phyloP scores from a whole-genome alignment of 208 protist species.

The Phytomonas sp. region DNA sequence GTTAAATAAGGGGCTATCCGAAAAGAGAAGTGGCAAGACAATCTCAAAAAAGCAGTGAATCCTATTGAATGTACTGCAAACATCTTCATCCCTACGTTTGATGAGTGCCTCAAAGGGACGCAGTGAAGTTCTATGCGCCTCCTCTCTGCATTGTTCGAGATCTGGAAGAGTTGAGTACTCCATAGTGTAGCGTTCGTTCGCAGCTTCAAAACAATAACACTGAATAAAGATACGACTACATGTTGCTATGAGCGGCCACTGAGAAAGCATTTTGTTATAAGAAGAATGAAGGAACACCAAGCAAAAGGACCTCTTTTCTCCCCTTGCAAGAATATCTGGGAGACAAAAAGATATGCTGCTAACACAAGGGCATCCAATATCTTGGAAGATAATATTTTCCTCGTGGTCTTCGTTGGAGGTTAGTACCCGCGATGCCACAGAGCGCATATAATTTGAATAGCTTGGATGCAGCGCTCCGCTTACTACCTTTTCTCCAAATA shows the following conservation, averaged over 20 bases:
- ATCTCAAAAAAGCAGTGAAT: conserved; percentile 22
- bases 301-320: conserved; percentile 71
- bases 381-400: conserved; percentile 58
- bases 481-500: conserved; percentile 28
- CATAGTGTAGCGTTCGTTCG: conserved; percentile 27
- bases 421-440: conserved; percentile 48
- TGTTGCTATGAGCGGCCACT: conserved; percentile 19
- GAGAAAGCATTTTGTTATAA: conserved; percentile 37
- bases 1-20: not conserved
- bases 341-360: conserved; percentile 67
- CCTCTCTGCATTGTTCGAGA: conserved; percentile 49
- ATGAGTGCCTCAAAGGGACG: conserved; percentile 45
- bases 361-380: conserved; percentile 42
- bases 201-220: conserved; percentile 3
- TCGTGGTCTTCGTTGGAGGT: conserved; percentile 53
- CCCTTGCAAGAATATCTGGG: conserved; percentile 71
- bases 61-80: not conserved
- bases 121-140: conserved; percentile 43
- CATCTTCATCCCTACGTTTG: not conserved
- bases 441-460: conserved; percentile 37
- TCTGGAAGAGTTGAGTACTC: conserved; percentile 55
- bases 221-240: conserved; percentile 7
- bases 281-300: conserved; percentile 55
- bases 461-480: conserved; percentile 38
- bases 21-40: conserved; percentile 21